A percentile compares a stretch with the other conserved stretches of the same genome.
Conservation (phyloP, 2,329 filamentous ascomycete genomes). For the Colletotrichum sp. region DNA sequence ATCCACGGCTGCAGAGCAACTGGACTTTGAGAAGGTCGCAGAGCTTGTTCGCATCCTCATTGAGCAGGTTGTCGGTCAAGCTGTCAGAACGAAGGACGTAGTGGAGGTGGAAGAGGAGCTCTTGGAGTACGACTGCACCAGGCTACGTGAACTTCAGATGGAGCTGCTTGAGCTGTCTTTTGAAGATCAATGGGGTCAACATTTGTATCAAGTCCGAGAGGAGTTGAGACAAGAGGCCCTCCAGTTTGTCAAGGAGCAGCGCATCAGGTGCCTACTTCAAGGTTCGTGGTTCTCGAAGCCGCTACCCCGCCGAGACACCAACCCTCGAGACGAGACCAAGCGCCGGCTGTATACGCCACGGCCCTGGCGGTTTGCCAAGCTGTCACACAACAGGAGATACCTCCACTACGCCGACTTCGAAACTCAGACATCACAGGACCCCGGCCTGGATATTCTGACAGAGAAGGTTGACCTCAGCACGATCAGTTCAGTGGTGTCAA, state of each 20-base stretch:
- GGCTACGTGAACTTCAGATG: conserved; percentile 89
- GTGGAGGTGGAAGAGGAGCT: conserved; percentile 90
- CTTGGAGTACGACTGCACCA: conserved; percentile 78
- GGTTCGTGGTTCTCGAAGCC: conserved; percentile 84
- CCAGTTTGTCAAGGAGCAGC: conserved; percentile 96
- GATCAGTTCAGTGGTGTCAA: conserved; percentile 93
- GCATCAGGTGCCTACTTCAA: conserved; percentile 85
- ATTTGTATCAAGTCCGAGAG: conserved; percentile 88
- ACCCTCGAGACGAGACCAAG: conserved; percentile 35
- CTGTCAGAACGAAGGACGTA: conserved; percentile 81
- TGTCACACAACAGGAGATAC: conserved; percentile 90
- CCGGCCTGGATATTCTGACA: conserved; percentile 73
- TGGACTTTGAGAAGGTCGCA: conserved; percentile 92
- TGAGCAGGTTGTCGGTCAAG: conserved; percentile 86
- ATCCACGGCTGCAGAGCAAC: conserved; percentile 79
- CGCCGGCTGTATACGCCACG: conserved; percentile 52
- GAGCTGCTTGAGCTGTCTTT: conserved; percentile 89
- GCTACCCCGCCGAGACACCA: conserved; percentile 40
- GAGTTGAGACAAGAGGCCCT: conserved; percentile 90
- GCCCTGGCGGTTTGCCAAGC: conserved; percentile 81
- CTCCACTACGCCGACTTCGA: conserved; percentile 91
- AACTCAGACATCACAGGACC: conserved; percentile 66
- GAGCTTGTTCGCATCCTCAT: conserved; percentile 90
- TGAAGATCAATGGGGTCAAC: conserved; percentile 92
- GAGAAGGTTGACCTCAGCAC: conserved; percentile 87